These are phyloP conservation scores for Tetrastigma voinierianum DNA, from an alignment of 164 flowering plant species.

Conservation along the genomic window DNA sequence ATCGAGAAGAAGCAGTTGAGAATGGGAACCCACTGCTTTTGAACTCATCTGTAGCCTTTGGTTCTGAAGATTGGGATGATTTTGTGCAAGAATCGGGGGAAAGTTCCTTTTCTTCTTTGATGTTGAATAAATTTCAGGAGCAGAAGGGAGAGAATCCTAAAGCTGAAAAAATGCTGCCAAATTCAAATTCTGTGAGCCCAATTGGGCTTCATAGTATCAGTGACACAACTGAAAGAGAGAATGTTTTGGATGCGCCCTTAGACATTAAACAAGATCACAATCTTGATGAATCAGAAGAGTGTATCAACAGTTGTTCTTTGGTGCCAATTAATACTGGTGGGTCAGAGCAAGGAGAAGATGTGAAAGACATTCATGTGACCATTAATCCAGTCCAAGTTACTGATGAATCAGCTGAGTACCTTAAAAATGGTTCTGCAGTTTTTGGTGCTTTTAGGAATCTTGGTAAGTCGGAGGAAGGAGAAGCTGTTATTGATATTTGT, in stretches of 20 bases:
- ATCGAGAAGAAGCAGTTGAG: constrained; percentile 14
- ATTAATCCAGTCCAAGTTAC: constrained; percentile 20
- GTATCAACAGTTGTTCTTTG: constrained; percentile 1
- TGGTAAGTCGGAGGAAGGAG: constrained; percentile 16
- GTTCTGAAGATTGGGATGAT: constrained; percentile 84
- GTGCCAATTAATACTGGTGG: constrained; percentile 6
- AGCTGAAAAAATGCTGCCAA: constrained; percentile 9
- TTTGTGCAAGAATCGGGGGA: constrained; percentile 48
- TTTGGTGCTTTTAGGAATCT: too few species aligned
- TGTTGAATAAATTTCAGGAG: constrained; percentile 17
- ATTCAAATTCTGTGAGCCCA: constrained; percentile 2
- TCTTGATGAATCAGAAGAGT: not conserved
- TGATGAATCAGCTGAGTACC: constrained; percentile 7
- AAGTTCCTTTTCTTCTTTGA: constrained; percentile 9
- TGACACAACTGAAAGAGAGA: constrained; percentile 10
- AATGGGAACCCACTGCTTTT: constrained; percentile 57
- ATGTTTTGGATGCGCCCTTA: not conserved
- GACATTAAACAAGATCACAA: not conserved
- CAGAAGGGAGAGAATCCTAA: constrained; percentile 15
- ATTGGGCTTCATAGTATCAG: not conserved
- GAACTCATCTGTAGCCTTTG: constrained; percentile 69
- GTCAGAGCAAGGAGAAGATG: constrained; percentile 22
- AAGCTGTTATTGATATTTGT: constrained; percentile 4
- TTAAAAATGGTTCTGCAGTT: too few species aligned
- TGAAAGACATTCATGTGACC: constrained; percentile 16